phyloP scores from a whole-genome alignment of 163 green algal species.

The Prototheca cutis region DNA sequence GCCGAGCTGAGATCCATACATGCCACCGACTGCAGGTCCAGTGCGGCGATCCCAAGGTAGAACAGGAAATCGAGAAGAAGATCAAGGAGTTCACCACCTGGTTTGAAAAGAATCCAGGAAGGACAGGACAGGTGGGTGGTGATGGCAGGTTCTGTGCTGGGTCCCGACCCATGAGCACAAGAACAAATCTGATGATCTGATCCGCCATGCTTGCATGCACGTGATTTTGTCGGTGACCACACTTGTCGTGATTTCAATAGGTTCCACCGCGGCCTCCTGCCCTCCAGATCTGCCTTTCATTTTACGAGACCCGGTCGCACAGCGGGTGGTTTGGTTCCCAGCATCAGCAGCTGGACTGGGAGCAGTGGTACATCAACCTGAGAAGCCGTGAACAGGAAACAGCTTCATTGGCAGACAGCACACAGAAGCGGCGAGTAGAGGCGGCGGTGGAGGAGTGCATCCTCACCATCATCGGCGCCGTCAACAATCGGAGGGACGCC shows the following conservation, averaged over 20 bases:
- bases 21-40: slow-evolving; percentile 38
- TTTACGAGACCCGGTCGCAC: slow-evolving; percentile 59
- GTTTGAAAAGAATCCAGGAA: slow-evolving; percentile 51
- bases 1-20: neutral
- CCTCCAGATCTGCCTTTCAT: slow-evolving; percentile 49
- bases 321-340: slow-evolving; percentile 49
- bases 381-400: too few relatives aligned
- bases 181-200: too few relatives aligned
- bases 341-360: slow-evolving; percentile 80
- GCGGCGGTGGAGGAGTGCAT: slow-evolving; percentile 39
- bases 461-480: slow-evolving; percentile 28
- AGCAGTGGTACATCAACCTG: slow-evolving; percentile 63
- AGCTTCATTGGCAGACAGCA: too few relatives aligned
- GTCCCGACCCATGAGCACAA: too few relatives aligned
- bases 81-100: slow-evolving; percentile 50
- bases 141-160: too few relatives aligned
- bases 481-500: slow-evolving; percentile 79
- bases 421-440: slow-evolving; percentile 17
- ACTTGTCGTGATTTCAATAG: too few relatives aligned
- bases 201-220: too few relatives aligned
- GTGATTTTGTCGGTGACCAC: too few relatives aligned
- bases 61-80: slow-evolving; percentile 52
- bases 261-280: too few relatives aligned
- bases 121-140: slow-evolving; percentile 29
- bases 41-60: slow-evolving; percentile 57